These are phyloP conservation scores for Diaporthe vaccinii DNA, from an alignment of 2,329 filamentous ascomycete genomes.

Conservation along the genomic window DNA sequence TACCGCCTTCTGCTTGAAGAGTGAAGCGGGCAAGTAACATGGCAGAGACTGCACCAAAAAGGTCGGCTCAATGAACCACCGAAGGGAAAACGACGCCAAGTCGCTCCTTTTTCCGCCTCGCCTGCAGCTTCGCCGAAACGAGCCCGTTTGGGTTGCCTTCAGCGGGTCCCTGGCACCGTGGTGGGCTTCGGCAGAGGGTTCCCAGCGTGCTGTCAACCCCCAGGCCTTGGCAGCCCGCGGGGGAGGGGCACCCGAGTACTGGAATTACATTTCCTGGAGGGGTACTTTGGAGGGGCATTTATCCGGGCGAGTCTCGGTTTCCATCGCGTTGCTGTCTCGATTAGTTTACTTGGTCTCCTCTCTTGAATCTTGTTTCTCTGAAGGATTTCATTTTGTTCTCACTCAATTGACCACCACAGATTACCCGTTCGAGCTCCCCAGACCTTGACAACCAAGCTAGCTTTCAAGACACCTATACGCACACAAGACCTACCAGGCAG, in stretches of 20 bases:
- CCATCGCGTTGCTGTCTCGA: background rate
- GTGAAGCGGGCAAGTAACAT: background rate
- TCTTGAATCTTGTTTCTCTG: background rate
- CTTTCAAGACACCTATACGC: background rate
- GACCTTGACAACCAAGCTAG: background rate
- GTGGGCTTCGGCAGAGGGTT: background rate
- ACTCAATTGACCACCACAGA: background rate
- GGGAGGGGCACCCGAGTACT: conserved; percentile 30
- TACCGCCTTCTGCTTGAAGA: background rate
- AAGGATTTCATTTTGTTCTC: background rate
- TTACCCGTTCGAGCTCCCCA: background rate
- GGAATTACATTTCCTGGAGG: conserved; percentile 25
- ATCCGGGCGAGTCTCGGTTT: conserved; percentile 10
- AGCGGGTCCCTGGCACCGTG: conserved; percentile 14
- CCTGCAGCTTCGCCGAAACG: conserved; percentile 31
- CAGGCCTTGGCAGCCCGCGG: conserved; percentile 32
- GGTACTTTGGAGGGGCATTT: conserved; percentile 27
- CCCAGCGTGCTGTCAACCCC: conserved; percentile 13
- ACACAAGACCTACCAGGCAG: background rate
- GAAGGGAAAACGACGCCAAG: conserved; percentile 3
- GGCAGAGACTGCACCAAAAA: background rate
- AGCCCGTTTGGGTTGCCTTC: conserved; percentile 5
- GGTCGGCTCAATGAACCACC: conserved; percentile 26
- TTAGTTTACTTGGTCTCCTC: background rate
- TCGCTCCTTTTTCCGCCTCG: conserved; percentile 26